Conservation (phyloP, 257 asterid genomes). For the Solanum clarkiae region DNA sequence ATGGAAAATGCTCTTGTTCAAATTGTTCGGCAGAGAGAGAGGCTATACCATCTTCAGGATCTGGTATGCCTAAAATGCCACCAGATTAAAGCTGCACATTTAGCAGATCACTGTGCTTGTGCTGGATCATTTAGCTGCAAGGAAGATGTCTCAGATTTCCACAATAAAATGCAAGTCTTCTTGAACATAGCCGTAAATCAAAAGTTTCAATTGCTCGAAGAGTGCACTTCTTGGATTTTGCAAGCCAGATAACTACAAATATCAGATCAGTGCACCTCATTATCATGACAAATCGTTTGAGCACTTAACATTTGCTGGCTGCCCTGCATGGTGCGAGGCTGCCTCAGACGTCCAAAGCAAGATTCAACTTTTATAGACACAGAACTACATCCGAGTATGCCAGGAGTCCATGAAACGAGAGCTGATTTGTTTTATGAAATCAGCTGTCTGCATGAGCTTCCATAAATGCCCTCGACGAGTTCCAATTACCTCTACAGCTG, state of each 20-base stretch:
- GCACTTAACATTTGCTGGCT: background rate
- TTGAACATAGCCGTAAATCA: slow-evolving; percentile 51
- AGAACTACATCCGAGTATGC: background rate
- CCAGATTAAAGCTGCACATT: slow-evolving; percentile 78
- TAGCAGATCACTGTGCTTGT: slow-evolving; percentile 70
- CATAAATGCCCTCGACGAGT: background rate
- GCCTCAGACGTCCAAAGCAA: background rate
- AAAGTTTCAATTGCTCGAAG: slow-evolving; percentile 67
- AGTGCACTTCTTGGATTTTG: slow-evolving; percentile 70
- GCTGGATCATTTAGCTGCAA: slow-evolving; percentile 85
- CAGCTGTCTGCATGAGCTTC: background rate
- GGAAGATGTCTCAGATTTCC: slow-evolving; percentile 51
- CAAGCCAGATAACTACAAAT: slow-evolving; percentile 10
- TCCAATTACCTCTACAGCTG: background rate
- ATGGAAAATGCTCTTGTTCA: slow-evolving; percentile 84
- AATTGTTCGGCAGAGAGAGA: slow-evolving; percentile 75
- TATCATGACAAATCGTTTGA: background rate
- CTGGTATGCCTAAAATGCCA: slow-evolving; percentile 81
- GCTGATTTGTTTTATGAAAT: background rate
- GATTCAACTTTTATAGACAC: background rate
- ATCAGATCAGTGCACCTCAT: background rate
- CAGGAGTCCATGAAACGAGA: background rate
- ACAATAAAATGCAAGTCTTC: slow-evolving; percentile 53
- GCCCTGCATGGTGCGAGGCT: background rate
- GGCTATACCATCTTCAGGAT: slow-evolving; percentile 84